These are phyloP conservation scores for Xylaria multiplex DNA, from an alignment of 2,329 filamentous ascomycete genomes.

Conservation along the genomic window DNA sequence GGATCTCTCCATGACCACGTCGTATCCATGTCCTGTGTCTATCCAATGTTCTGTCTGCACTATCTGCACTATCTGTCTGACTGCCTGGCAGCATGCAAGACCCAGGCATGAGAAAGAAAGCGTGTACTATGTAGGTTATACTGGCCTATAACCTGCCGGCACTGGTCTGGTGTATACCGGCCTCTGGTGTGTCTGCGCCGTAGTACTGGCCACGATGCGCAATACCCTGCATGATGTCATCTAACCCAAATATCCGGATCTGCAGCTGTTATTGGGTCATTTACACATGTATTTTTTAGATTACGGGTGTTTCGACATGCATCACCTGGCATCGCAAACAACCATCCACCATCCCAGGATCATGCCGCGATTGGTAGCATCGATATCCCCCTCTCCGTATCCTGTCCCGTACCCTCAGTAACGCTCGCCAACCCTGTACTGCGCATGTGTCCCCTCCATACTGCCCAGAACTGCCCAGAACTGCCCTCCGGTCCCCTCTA, in stretches of 20 bases:
- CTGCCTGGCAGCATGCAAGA: too few relatives aligned
- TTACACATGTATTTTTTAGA: background rate
- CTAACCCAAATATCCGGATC: constrained; percentile 20
- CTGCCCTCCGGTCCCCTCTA: constrained; percentile 1
- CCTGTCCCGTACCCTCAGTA: too few relatives aligned
- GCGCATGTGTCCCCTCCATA: constrained; percentile 8
- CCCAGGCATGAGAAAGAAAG: too few relatives aligned
- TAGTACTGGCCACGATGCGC: background rate
- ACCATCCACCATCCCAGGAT: background rate
- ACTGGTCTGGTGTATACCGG: background rate
- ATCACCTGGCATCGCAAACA: constrained; percentile 8
- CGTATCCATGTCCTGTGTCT: too few relatives aligned
- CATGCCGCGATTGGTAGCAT: background rate
- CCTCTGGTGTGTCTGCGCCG: background rate
- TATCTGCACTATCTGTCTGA: too few relatives aligned
- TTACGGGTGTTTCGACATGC: constrained; percentile 14
- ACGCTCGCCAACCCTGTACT: too few relatives aligned
- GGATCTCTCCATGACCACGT: too few relatives aligned
- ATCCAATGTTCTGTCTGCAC: too few relatives aligned
- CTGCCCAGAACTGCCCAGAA: background rate
- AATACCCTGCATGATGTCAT: constrained; percentile 1
- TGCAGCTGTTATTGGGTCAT: constrained; percentile 5
- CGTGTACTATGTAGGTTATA: too few relatives aligned
- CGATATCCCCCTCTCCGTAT: background rate
- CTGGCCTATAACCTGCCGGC: too few relatives aligned